phyloP scores from a whole-genome alignment of 441 rosid species.

The Erysimum pusillum region DNA sequence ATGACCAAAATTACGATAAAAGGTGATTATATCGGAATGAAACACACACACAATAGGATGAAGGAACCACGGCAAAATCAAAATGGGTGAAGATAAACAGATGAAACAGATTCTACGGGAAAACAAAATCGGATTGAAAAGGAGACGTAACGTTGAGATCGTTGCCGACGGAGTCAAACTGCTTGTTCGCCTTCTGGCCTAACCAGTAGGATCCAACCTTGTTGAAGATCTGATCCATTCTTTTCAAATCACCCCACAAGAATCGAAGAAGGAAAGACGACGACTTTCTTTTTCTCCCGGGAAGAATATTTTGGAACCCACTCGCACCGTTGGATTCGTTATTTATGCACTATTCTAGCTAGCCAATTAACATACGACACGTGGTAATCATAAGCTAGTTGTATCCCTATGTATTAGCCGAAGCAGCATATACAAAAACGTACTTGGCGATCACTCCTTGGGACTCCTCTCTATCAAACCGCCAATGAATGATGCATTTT shows the following conservation, averaged over 20 bases:
- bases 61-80: not conserved
- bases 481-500: not conserved
- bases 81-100: not conserved
- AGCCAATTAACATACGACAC: conserved; percentile 7
- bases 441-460: conserved; percentile 7
- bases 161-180: conserved; percentile 75
- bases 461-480: not conserved
- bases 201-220: conserved; percentile 86
- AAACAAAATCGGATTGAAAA: not conserved
- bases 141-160: conserved; percentile 65
- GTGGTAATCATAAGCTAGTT: not conserved
- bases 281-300: conserved; percentile 2
- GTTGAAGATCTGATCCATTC: conserved; percentile 77
- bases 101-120: not conserved
- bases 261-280: not conserved
- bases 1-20: not conserved
- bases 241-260: not conserved
- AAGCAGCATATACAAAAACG: not conserved
- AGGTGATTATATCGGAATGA: not conserved
- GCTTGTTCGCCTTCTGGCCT: conserved; percentile 70
- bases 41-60: not conserved
- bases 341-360: not conserved
- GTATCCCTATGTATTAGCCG: not conserved
- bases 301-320: conserved; percentile 1
- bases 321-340: conserved; percentile 32